Base-by-base conservation (phyloP, 108 stramenopile species). In the Cyclostephanos tholiformis region DNA sequence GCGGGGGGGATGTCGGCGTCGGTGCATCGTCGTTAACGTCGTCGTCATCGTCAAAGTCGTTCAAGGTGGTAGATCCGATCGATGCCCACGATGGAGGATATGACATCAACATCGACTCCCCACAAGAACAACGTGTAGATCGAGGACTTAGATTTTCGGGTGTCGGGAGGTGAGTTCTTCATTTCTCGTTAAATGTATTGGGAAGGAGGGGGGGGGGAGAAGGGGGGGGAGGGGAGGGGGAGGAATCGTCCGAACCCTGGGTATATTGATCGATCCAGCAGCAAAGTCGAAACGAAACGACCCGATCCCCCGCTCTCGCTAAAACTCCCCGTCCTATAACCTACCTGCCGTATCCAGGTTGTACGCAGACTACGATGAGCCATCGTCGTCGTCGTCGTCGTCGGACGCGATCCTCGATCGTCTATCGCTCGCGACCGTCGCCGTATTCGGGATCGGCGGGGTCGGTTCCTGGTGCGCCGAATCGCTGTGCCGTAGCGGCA, bases 391-490 rank as follows among this genome's bases (percentile, higher is more conserved):
- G 36, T 36, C 36, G 36, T 12, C 43, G n/a, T 30, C 73, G 25
- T 27, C 39, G 36, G 59, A 68, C 2, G 29, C 56, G 16, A 32
- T 75, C 22, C 53, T 84, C 43, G 76, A 90, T 11, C 84, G 84
- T 11, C 71, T 93, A 55, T 29, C 60, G 25, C 39, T 58, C 49
- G 69, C 90, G 19, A 90, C 87, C 50, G 89, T 91, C 7, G 80
- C 85, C 4, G 77, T 95, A 7, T 68, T 95, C 38, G 94, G 94
- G 9, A 41, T 95, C 8, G 94, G 94, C 4, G 94, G 94, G 23
- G 94, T 95, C 14, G 94, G 94, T 32, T 89, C 88, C 11, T 95
- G 91, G 91, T 87, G 88, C 17, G 91, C 94, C 6, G 94, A 95
- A 74, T 91, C 94, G 16, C 63, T 95, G 12, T 86, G 81, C 44